Conservation (phyloP, 805 yeast species). For the Candida yuanshanica region DNA sequence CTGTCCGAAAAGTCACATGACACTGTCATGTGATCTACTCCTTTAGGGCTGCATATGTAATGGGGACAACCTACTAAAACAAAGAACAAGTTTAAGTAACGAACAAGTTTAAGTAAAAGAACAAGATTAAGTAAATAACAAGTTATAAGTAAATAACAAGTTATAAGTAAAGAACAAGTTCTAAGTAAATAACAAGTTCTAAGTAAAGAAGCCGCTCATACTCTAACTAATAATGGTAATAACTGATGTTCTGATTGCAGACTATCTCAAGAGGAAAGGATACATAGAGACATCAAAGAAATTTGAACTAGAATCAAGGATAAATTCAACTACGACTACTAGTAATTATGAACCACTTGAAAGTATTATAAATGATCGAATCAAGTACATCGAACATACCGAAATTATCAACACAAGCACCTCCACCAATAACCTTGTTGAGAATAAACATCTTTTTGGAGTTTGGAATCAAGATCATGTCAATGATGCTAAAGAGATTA, state of each 20-base stretch:
- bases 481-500: not conserved
- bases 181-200: no score
- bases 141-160: no score
- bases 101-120: no score
- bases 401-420: not conserved
- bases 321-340: slow-evolving; percentile 1
- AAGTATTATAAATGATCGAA: slow-evolving; percentile 34
- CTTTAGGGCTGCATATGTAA: not conserved
- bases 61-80: no score
- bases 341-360: slow-evolving; percentile 30
- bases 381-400: slow-evolving; percentile 23
- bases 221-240: not conserved
- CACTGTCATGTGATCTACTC: not conserved
- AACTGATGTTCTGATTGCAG: slow-evolving; percentile 44
- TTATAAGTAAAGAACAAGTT: no score
- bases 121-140: no score
- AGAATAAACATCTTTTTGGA: slow-evolving; percentile 3
- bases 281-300: slow-evolving; percentile 39
- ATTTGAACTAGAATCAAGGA: slow-evolving; percentile 34
- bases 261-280: slow-evolving; percentile 48
- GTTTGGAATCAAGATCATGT: not conserved
- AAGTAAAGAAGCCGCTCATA: no score
- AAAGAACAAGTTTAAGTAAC: no score
- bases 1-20: not conserved
- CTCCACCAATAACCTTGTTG: slow-evolving; percentile 3